phyloP scores from a whole-genome alignment of 2,329 filamentous ascomycete species.

The Colletotrichum sp. region DNA sequence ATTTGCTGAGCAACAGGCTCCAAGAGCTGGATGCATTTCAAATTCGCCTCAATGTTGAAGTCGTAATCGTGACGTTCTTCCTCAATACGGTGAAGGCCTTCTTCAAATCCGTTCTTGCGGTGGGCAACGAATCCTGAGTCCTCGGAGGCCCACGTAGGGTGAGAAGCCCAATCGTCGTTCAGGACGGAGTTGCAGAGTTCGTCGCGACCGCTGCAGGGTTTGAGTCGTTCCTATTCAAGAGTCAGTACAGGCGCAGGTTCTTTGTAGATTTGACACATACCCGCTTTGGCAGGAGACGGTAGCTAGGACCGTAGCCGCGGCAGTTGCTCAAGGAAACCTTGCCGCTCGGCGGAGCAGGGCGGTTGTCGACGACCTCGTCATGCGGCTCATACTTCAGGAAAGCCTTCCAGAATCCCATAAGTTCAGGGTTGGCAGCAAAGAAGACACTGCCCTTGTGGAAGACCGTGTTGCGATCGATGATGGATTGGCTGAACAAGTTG shows the following conservation, averaged over 20 bases:
- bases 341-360: slow-evolving; percentile 75
- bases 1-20: slow-evolving; percentile 94
- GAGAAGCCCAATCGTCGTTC: slow-evolving; percentile 98
- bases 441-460: slow-evolving; percentile 84
- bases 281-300: slow-evolving; percentile 87
- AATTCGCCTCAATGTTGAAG: slow-evolving; percentile 95
- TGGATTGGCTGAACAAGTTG: slow-evolving; percentile 91
- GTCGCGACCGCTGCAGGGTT: slow-evolving; percentile 91
- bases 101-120: slow-evolving; percentile 94
- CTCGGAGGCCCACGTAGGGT: slow-evolving; percentile 98
- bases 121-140: slow-evolving; percentile 98
- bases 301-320: slow-evolving; percentile 93
- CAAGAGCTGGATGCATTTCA: slow-evolving; percentile 93
- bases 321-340: slow-evolving; percentile 95
- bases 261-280: slow-evolving; percentile 40
- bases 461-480: slow-evolving; percentile 85
- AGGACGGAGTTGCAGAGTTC: slow-evolving; percentile 92
- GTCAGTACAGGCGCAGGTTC: background rate
- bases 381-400: slow-evolving; percentile 81
- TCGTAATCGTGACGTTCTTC: slow-evolving; percentile 99
- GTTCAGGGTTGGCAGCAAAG: slow-evolving; percentile 85
- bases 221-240: slow-evolving; percentile 72
- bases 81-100: slow-evolving; percentile 93
- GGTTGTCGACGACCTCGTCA: slow-evolving; percentile 81
- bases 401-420: slow-evolving; percentile 86